These are phyloP conservation scores for Pterocarpus macrocarpus DNA, from an alignment of 306 rosid species.

Conservation along the genomic window DNA sequence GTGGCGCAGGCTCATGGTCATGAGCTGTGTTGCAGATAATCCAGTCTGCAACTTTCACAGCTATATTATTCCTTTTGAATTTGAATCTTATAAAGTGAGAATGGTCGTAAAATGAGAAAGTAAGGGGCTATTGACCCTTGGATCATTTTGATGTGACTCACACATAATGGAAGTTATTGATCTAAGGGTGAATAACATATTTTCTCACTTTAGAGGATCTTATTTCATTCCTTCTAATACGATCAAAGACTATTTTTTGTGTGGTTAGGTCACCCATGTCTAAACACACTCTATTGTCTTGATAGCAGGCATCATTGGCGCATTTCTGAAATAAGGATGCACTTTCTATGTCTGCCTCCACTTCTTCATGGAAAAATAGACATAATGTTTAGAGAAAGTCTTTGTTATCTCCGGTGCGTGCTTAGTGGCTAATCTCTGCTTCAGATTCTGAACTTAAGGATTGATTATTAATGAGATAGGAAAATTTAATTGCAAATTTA, in stretches of 20 bases:
- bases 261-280: neutral
- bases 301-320: slow-evolving; percentile 44
- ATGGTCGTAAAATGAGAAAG: no score
- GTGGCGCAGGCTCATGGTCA: slow-evolving; percentile 47
- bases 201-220: no score
- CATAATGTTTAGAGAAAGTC: neutral
- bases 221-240: neutral
- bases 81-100: no score
- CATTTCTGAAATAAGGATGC: slow-evolving; percentile 40
- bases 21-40: slow-evolving; percentile 53
- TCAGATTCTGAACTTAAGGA: no score
- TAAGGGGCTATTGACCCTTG: no score
- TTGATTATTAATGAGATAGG: neutral
- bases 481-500: neutral
- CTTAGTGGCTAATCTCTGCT: neutral
- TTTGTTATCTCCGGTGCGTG: neutral
- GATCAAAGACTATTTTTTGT: slow-evolving; percentile 32
- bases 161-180: no score
- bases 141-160: no score
- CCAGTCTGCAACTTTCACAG: slow-evolving; percentile 39
- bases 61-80: neutral
- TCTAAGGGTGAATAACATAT: no score
- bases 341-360: no score
- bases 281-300: slow-evolving; percentile 34
- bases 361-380: no score